Evolutionary conservation across 495 filamentous ascomycete genomes (phyloP).

Genomic region (Patellaria atrata): DNA sequence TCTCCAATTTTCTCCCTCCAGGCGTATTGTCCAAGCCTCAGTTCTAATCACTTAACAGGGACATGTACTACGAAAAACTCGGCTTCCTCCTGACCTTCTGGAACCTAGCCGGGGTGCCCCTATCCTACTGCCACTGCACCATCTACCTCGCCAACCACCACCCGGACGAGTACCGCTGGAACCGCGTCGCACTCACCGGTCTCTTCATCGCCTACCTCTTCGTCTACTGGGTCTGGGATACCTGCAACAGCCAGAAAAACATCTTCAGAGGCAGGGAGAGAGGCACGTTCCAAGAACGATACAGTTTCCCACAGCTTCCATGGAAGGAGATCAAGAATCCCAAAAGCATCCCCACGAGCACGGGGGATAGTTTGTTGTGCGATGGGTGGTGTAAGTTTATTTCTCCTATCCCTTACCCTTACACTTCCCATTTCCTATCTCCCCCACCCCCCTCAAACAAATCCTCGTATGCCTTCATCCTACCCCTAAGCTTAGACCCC

Average conservation of each 20-base stretch:
- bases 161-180: constrained; percentile 70
- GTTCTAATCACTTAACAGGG: constrained; percentile 30
- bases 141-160: constrained; percentile 84
- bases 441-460: neutral
- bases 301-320: constrained; percentile 83
- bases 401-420: neutral
- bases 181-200: constrained; percentile 45
- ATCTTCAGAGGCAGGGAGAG: constrained; percentile 71
- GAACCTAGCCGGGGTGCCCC: constrained; percentile 91
- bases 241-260: constrained; percentile 88
- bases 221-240: constrained; percentile 88
- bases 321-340: constrained; percentile 84
- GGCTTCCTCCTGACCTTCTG: constrained; percentile 99
- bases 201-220: constrained; percentile 66
- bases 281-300: constrained; percentile 56
- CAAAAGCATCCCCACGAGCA: constrained; percentile 61
- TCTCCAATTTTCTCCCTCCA: neutral
- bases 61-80: constrained; percentile 99
- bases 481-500: too few species aligned
- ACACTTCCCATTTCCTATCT: neutral
- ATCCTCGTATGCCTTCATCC: too few species aligned
- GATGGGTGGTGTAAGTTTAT: constrained; percentile 71
- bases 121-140: constrained; percentile 94
- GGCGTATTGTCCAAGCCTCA: constrained; percentile 7
- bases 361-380: constrained; percentile 67